A percentile compares a stretch with the other conserved stretches of the same genome.
Evolutionary conservation across 2,329 filamentous ascomycete species (phyloP).

Genomic region (Xylaria polymorpha): DNA sequence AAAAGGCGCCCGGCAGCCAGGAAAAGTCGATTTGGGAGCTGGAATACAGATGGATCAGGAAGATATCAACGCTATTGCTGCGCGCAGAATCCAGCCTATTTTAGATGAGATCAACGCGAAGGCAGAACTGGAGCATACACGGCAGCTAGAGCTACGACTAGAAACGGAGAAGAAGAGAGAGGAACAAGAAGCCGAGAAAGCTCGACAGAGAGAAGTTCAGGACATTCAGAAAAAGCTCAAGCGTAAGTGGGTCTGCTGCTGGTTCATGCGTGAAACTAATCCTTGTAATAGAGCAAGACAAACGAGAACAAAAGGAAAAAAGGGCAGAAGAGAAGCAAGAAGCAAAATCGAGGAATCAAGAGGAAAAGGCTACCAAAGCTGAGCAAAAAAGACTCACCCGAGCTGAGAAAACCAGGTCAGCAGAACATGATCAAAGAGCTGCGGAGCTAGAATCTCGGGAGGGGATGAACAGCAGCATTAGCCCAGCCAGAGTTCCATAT

Average conservation of each 20-base stretch:
- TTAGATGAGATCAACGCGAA: slow-evolving; percentile 86
- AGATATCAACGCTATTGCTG: slow-evolving; percentile 83
- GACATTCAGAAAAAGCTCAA: slow-evolving; percentile 66
- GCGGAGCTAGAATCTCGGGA: slow-evolving; percentile 36
- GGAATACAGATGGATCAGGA: slow-evolving; percentile 82
- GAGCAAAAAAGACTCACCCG: slow-evolving; percentile 64
- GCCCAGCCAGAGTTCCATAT: slow-evolving; percentile 42
- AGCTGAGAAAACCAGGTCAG: slow-evolving; percentile 65
- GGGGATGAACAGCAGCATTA: slow-evolving; percentile 42
- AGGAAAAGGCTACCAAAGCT: slow-evolving; percentile 63
- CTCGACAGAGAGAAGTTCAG: slow-evolving; percentile 64
- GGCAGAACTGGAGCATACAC: slow-evolving; percentile 76
- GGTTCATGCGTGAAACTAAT: slow-evolving; percentile 35
- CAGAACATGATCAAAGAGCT: slow-evolving; percentile 49
- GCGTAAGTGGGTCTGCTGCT: slow-evolving; percentile 59
- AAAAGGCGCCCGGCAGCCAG: slow-evolving; percentile 65
- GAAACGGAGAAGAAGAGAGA: slow-evolving; percentile 75
- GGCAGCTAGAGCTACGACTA: slow-evolving; percentile 69
- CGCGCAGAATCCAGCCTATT: slow-evolving; percentile 80
- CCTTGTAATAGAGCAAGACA: slow-evolving; percentile 57
- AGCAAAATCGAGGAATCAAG: slow-evolving; percentile 56
- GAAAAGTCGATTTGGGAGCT: slow-evolving; percentile 77
- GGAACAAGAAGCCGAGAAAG: slow-evolving; percentile 63
- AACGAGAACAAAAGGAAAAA: slow-evolving; percentile 58
- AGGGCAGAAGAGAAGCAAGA: slow-evolving; percentile 63